These are phyloP conservation scores for Pouteria glomerata DNA, from an alignment of 148 eudicot species.

Conservation along the genomic window DNA sequence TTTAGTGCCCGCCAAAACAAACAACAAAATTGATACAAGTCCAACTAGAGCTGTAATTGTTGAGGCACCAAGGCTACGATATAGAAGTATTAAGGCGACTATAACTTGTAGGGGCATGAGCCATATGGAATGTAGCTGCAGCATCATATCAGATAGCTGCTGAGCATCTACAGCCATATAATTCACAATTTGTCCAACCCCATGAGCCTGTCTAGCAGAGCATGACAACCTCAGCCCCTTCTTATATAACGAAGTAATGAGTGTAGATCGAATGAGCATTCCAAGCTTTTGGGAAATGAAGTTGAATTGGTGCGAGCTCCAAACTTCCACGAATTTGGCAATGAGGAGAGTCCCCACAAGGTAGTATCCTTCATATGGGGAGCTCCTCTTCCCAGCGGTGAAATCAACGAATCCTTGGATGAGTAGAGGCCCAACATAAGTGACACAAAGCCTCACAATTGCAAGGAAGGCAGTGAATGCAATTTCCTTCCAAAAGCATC, in stretches of 20 bases:
- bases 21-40: constrained; percentile 40
- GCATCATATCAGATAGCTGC: constrained; percentile 95
- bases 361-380: constrained; percentile 79
- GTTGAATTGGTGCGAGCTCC: constrained; percentile 77
- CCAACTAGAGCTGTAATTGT: constrained; percentile 53
- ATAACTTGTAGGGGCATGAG: constrained; percentile 72
- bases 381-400: constrained; percentile 58
- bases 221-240: constrained; percentile 73
- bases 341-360: constrained; percentile 56
- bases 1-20: constrained; percentile 43
- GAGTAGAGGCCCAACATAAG: constrained; percentile 78
- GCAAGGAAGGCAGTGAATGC: constrained; percentile 80
- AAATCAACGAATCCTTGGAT: constrained; percentile 63
- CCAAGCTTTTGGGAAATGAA: constrained; percentile 83
- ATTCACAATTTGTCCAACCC: constrained; percentile 91
- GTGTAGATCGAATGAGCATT: constrained; percentile 75
- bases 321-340: constrained; percentile 69
- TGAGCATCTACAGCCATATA: constrained; percentile 98
- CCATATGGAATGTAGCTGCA: constrained; percentile 87
- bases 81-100: constrained; percentile 58
- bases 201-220: constrained; percentile 82
- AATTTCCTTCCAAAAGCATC: constrained; percentile 79
- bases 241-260: constrained; percentile 72
- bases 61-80: constrained; percentile 44
- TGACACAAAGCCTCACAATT: constrained; percentile 57